phyloP scores from a whole-genome alignment of 164 flowering plant genomes.

The Vitis vinifera region DNA sequence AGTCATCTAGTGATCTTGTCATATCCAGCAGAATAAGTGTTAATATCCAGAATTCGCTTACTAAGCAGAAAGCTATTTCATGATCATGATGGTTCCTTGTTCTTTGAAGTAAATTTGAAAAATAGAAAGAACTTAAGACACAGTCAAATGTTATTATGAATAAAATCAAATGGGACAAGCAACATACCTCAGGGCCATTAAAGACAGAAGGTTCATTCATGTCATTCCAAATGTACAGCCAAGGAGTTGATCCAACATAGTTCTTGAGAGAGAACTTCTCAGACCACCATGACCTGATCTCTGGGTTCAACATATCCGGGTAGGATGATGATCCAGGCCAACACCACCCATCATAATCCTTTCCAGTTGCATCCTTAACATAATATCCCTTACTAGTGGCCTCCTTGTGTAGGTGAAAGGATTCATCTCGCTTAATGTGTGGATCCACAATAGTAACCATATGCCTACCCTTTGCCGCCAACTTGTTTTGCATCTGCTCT shows the following conservation, averaged over 20 bases:
- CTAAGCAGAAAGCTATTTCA: too few relatives aligned
- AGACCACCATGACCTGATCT: conserved; percentile 94
- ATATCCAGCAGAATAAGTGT: too few relatives aligned
- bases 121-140: background rate
- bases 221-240: conserved; percentile 97
- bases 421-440: conserved; percentile 91
- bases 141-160: background rate
- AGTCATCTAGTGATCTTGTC: too few relatives aligned
- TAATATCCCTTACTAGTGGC: conserved; percentile 82
- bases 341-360: conserved; percentile 98
- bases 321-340: conserved; percentile 99
- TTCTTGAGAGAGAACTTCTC: conserved; percentile 71
- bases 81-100: background rate
- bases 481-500: conserved; percentile 83
- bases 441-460: conserved; percentile 99
- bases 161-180: background rate
- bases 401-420: conserved; percentile 77
- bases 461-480: conserved; percentile 86
- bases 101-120: background rate
- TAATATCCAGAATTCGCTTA: too few relatives aligned
- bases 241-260: conserved; percentile 92
- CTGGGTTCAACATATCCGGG: conserved; percentile 72
- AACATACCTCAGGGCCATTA: conserved; percentile 93
- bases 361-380: conserved; percentile 84
- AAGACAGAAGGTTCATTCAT: conserved; percentile 99